Base-by-base conservation (phyloP, 495 filamentous ascomycete genomes). In the Lichina pygmaea region DNA sequence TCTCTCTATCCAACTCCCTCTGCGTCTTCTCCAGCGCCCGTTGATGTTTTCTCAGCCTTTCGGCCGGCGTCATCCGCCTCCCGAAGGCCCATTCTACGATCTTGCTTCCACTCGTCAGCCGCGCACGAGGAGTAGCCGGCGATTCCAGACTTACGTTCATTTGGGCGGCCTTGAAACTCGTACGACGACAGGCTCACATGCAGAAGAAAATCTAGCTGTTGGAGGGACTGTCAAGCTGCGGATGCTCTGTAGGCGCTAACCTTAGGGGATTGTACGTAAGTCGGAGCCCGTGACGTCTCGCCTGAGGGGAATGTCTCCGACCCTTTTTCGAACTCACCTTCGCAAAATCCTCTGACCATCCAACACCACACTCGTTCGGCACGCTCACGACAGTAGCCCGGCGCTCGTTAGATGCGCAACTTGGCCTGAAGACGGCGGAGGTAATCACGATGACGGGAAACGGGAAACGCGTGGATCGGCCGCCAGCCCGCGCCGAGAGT, bases 41-140 rank as follows among this genome's bases (percentile, higher is more conserved):
- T 61, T 94, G 86, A 60, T 95, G 92, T 60, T 94, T 95, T 60
- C 89, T 78, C 57, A 95, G 70, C 54, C 89, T 80, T 68, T 95
- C 86, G 11, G 82, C 81, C 7, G 89, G 86, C 58, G 86, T 95
- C 73, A 95, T 91, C 59, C 86, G 85, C 70, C 91, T 92, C 50
- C 86, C 86, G 59, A 95, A 94, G 33, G 89, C 89, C 86, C 86
- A 94, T 73, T 94, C 86, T 45, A 95, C 66, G 63, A 94, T 76
- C 84, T 93, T 24, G 24, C 24, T 24, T 24, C 24, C 24, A 4
- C 2, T 24, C 24, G 4, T 24, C 24, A 24, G 24, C 4, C 24
- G 24, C 24, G 24, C 32, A 8, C 24, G n/a, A 37, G 37, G 31
- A 38, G 15, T 10, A 12, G 30, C 55, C 54, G 43, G 57, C 59